Conservation (phyloP, 768 basidiomycete species). For the Leccinum subtestaceum region DNA sequence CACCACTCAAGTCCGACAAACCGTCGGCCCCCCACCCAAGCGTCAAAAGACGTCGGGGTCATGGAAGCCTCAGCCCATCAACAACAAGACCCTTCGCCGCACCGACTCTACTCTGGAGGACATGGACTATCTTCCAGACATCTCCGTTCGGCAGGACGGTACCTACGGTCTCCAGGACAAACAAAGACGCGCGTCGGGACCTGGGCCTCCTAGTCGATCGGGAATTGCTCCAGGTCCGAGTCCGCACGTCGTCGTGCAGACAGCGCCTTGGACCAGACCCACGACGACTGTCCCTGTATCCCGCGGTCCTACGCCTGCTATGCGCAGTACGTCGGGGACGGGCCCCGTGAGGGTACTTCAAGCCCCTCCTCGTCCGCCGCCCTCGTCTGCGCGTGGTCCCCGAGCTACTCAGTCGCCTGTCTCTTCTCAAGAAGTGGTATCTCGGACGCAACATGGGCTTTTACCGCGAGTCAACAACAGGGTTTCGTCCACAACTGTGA, state of each 20-base stretch:
- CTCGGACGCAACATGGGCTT: conserved; percentile 13
- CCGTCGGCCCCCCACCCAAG: conserved; percentile 45
- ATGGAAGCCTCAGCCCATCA: conserved; percentile 40
- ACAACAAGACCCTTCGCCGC: conserved; percentile 20
- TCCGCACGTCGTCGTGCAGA: conserved; percentile 6
- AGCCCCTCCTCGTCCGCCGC: conserved; percentile 12
- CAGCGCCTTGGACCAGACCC: conserved; percentile 9
- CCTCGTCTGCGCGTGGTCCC: conserved; percentile 16
- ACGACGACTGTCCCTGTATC: conserved; percentile 10
- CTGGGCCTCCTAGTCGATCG: conserved; percentile 11
- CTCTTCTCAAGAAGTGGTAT: conserved; percentile 19
- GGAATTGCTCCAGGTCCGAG: conserved; percentile 13
- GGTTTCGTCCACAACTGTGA: conserved; percentile 1
- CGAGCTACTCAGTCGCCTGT: conserved; percentile 10
- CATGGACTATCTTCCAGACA: conserved; percentile 58
- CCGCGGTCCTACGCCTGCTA: conserved; percentile 12
- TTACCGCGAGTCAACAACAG: conserved; percentile 7
- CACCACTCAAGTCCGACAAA: conserved; percentile 22
- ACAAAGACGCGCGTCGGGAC: conserved; percentile 14
- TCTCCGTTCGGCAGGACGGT: conserved; percentile 58
- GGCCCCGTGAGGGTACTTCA: conserved; percentile 9
- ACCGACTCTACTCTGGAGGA: conserved; percentile 34
- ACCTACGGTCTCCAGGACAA: conserved; percentile 45
- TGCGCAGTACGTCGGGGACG: conserved; percentile 10
- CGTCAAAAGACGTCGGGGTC: conserved; percentile 51